Conservation (phyloP, 805 yeast species). For the Saccharomycopsis fibuligera region DNA sequence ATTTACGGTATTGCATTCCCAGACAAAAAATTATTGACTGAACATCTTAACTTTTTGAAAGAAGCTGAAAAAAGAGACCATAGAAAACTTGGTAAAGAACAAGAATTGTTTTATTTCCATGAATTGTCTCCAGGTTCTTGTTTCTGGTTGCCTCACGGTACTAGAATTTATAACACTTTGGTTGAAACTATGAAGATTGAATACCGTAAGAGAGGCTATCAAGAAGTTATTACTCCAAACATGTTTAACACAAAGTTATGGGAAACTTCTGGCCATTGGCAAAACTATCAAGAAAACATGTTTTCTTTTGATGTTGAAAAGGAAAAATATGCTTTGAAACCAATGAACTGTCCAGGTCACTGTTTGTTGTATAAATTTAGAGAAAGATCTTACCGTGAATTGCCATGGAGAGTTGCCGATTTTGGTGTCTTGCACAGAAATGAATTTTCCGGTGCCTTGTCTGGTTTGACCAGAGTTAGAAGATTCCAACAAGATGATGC, state of each 20-base stretch:
- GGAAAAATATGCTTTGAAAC: conserved; percentile 90
- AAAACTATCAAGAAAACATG: conserved; percentile 95
- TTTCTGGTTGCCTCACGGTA: conserved; percentile 99
- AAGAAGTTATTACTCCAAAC: conserved; percentile 98
- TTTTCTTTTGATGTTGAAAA: conserved; percentile 94
- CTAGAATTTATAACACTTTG: conserved; percentile 90
- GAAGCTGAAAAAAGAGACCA: conserved; percentile 97
- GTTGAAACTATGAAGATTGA: conserved; percentile 74
- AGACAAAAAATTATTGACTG: conserved; percentile 93
- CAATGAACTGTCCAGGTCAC: conserved; percentile 91
- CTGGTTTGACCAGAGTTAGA: conserved; percentile 94
- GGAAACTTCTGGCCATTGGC: conserved; percentile 99
- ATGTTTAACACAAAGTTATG: conserved; percentile 96
- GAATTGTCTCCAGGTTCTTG: conserved; percentile 98
- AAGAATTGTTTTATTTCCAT: conserved; percentile 90
- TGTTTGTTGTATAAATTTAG: conserved; percentile 87
- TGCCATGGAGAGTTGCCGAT: conserved; percentile 99
- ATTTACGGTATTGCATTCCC: conserved; percentile 98
- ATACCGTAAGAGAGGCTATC: conserved; percentile 90
- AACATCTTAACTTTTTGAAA: conserved; percentile 85
- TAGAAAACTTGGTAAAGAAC: conserved; percentile 93
- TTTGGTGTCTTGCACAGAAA: conserved; percentile 96
- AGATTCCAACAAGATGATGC: conserved; percentile 99
- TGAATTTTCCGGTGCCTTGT: conserved; percentile 91
- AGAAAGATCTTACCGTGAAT: conserved; percentile 92